A percentile compares a stretch with the other conserved stretches of the same genome.
Conservation (phyloP, 768 basidiomycete genomes). For the Termitomyces sp. region DNA sequence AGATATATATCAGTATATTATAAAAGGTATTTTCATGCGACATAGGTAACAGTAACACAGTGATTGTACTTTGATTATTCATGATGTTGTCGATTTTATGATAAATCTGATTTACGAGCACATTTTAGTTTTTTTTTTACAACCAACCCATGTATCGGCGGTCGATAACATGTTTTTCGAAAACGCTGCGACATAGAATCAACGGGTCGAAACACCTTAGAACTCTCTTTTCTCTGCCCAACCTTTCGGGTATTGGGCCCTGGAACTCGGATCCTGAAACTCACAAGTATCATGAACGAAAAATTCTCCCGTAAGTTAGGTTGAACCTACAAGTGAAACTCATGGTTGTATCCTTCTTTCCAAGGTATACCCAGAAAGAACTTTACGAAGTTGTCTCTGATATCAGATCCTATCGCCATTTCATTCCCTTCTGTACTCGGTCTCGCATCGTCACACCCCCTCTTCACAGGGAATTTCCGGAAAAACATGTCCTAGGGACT, state of each 20-base stretch:
- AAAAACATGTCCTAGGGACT: constrained; percentile 23
- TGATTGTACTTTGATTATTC: too few relatives aligned
- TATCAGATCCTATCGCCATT: constrained; percentile 79
- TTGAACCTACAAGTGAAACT: neutral
- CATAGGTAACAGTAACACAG: too few relatives aligned
- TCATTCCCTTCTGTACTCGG: constrained; percentile 84
- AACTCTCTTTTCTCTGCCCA: constrained; percentile 48
- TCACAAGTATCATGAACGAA: constrained; percentile 78
- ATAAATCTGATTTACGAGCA: too few relatives aligned
- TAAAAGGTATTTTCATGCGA: too few relatives aligned
- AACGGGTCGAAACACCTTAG: constrained; percentile 15
- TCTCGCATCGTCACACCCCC: constrained; percentile 57
- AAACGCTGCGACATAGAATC: constrained; percentile 1
- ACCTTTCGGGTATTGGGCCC: constrained; percentile 42
- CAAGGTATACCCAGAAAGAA: constrained; percentile 73
- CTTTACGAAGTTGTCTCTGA: constrained; percentile 87
- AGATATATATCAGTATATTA: too few relatives aligned
- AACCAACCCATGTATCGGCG: constrained; percentile 11
- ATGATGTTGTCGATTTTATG: too few relatives aligned
- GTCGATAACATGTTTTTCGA: constrained; percentile 5
- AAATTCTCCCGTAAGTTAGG: constrained; percentile 80
- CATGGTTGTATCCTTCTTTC: constrained; percentile 4
- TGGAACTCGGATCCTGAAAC: constrained; percentile 33
- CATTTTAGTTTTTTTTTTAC: neutral
- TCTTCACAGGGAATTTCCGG: constrained; percentile 12